Evolutionary conservation across 208 protist genomes (phyloP).

Genomic region (Acanthamoeba lenticulata): DNA sequence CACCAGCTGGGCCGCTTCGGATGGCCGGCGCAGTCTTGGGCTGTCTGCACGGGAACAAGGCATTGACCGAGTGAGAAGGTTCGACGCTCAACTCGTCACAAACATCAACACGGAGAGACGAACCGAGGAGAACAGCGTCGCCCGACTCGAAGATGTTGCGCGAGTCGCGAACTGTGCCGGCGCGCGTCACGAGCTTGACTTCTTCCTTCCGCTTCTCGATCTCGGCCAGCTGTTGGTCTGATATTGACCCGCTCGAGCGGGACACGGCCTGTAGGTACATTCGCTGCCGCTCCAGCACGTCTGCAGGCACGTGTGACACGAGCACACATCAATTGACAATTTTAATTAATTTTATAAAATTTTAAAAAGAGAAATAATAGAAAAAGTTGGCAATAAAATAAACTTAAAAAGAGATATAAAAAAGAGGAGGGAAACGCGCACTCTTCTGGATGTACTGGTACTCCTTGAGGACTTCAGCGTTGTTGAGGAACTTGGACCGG

Average conservation of each 20-base stretch:
- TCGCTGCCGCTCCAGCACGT: slow-evolving; percentile 10
- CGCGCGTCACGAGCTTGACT: background rate
- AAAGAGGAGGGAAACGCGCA: background rate
- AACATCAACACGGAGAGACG: no score
- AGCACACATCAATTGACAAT: no score
- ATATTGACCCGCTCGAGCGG: slow-evolving; percentile 6
- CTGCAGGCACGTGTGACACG: background rate
- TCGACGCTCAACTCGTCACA: no score
- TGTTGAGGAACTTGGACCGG: slow-evolving; percentile 27
- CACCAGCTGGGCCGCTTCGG: background rate
- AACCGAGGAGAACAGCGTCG: background rate
- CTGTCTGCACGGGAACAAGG: background rate
- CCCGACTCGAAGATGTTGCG: slow-evolving; percentile 25
- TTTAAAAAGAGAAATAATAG: background rate
- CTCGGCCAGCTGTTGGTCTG: slow-evolving; percentile 46
- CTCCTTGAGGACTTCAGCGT: slow-evolving; percentile 38
- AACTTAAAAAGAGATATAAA: background rate
- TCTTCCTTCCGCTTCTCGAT: slow-evolving; percentile 61
- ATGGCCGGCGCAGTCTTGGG: background rate
- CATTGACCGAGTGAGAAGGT: background rate
- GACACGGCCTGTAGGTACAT: slow-evolving; percentile 47
- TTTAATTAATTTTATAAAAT: no score
- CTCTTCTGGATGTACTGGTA: slow-evolving; percentile 23
- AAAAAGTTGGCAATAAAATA: background rate
- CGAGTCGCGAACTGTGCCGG: slow-evolving; percentile 13